Base-by-base conservation (phyloP, 192 early-diverging fungal genomes). In the Podila epigama region DNA sequence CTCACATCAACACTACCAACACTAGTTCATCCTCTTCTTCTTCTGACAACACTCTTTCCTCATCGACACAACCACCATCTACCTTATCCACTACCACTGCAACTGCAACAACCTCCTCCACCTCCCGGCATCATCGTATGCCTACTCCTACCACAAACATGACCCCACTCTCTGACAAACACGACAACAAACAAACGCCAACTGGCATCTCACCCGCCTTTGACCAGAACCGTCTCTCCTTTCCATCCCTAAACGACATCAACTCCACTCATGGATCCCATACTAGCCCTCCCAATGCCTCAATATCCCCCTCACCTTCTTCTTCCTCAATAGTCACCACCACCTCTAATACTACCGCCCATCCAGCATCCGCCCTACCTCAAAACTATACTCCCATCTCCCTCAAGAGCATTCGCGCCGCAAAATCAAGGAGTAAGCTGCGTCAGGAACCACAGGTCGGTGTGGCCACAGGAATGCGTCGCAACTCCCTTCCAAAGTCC, bases 361-460 rank as follows among this genome's bases (percentile, higher is more conserved):
- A 39, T 35, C 36, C 52, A 9, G 31, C 64, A 20, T 31, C 52
- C 2, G 40, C 41, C 31, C 40, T 57, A 34, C 50, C 71, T 15
- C 65, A 67, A 52, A 57, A 31, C 54, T 63, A 64, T 61, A 59
- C 51, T 3, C 61, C 73, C 25, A 29, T 77, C 18, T 53, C 73
- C 18, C 66, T 64, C 61, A 77, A 77, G 55, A 58, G 39, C 27
- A 31, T 60, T 25, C 66, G 73, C 11, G 44, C 40, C 15, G 66
- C 66, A 58, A 77, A 77, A 58, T 68, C 73, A 44, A 63, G 36
- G 60, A 68, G 27, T 41, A 77, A 64, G 32, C 66, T 68, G n/a
- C 73, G 65, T 27, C 73, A 59, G 39, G 66, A 77, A 36, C 37
- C 73, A 15, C 63, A 67, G 35, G 58, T 75, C 29, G 65, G 71